Evolutionary conservation across 2,329 filamentous ascomycete genomes (phyloP), one percentile per base, ranked within the genome.

Genomic region (Fusarium sp.): DNA sequence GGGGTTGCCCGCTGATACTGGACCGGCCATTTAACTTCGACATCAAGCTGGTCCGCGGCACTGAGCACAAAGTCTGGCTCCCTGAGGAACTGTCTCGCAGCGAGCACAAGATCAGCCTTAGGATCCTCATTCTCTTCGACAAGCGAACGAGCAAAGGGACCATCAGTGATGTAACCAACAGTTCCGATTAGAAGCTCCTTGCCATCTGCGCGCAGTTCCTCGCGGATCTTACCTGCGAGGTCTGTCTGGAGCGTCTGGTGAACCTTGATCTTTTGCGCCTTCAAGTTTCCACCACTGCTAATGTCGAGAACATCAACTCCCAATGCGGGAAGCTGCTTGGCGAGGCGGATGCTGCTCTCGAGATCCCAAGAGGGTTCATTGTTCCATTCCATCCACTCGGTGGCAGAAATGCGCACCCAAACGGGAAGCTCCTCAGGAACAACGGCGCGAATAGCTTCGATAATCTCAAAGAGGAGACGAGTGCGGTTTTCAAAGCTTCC

Each of bases 251-350:
- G 95, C 2, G 89, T 88, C 59, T 88, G 86, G 44, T 87, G 85
- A 13, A 84, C 73, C 20, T 86, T 79, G 67, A 93, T 87, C 76
- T 88, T 82, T 75, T 92, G 89, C 44, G 79, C 77, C 36, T 83
- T 78, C 76, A 89, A 86, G 76, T 92, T 91, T 38, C 92, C 94
- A 34, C 89, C 93, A 1, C 89, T 90, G 72, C 90, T 93, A 59
- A 97, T 88, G 77, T 97, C 94, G 31, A 97, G 84, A 16, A 97
- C 82, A 77, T 97, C 94, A 42, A 97, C 86, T 31, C 94, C 94
- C 13, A 85, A 83, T 1, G 85, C 86, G 0, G 92, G 91, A 1
- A 97, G 85, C 11, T 91, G 81, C 75, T 77, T 77, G 50, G 74
- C 75, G n/a, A 80, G 71, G 20, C 65, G 70, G 57, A 78, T 78